Conservation (phyloP, 2,329 filamentous ascomycete genomes). For the Aureobasidium leucospermi region DNA sequence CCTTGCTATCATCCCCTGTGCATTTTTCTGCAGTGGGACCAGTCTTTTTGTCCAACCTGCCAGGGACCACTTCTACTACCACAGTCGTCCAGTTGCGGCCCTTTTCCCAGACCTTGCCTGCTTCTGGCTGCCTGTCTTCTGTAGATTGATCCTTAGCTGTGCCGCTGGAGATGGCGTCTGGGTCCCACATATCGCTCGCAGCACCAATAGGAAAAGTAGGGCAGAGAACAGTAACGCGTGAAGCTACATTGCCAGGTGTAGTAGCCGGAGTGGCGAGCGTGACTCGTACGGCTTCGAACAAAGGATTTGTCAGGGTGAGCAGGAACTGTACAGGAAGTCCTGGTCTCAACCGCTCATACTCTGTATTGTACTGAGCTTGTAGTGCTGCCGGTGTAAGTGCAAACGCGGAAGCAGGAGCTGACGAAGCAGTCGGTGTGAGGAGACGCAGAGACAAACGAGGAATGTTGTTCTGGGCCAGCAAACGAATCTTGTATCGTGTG, state of each 20-base stretch:
- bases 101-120: constrained; percentile 92
- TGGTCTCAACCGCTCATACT: constrained; percentile 27
- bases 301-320: constrained; percentile 84
- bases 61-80: constrained; percentile 78
- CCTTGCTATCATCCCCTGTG: constrained; percentile 27
- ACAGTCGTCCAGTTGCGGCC: constrained; percentile 94
- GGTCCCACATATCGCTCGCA: constrained; percentile 86
- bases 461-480: constrained; percentile 79
- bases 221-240: constrained; percentile 83
- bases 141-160: constrained; percentile 19
- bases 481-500: constrained; percentile 84
- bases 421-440: constrained; percentile 40
- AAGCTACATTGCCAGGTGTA: constrained; percentile 69
- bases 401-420: constrained; percentile 48
- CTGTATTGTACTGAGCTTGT: constrained; percentile 23
- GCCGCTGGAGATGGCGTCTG: constrained; percentile 31
- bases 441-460: constrained; percentile 70
- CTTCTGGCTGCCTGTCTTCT: constrained; percentile 61
- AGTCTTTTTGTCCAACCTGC: constrained; percentile 25
- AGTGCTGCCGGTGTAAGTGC: constrained; percentile 27
- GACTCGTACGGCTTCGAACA: constrained; percentile 85
- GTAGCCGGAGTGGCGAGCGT: constrained; percentile 76
- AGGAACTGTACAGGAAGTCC: constrained; percentile 65
- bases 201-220: constrained; percentile 91
- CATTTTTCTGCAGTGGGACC: constrained; percentile 16